phyloP scores from a whole-genome alignment of 164 flowering plant species.

The Chimonanthus praecox region DNA sequence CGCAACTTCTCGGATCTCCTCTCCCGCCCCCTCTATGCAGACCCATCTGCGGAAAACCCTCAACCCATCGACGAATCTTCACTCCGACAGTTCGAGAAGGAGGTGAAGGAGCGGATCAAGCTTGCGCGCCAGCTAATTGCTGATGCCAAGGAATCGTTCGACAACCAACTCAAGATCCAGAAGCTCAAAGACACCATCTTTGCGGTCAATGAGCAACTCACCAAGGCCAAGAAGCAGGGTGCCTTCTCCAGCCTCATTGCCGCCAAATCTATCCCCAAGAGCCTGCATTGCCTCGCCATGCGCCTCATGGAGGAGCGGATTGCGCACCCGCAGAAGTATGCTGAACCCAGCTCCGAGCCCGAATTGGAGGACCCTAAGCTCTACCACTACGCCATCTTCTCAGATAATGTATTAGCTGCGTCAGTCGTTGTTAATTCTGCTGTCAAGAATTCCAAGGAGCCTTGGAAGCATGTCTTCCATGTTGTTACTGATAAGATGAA shows the following conservation, averaged over 20 bases:
- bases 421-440: constrained; percentile 31
- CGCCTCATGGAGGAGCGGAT: constrained; percentile 25
- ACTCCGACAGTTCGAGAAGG: constrained; percentile 18
- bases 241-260: constrained; percentile 29
- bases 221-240: constrained; percentile 27
- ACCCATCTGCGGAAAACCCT: not conserved
- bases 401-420: constrained; percentile 26
- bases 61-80: constrained; percentile 10
- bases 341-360: constrained; percentile 8
- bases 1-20: constrained; percentile 17
- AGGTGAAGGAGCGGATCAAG: constrained; percentile 17
- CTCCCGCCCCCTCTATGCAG: constrained; percentile 8
- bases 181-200: constrained; percentile 29
- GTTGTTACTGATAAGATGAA: constrained; percentile 29
- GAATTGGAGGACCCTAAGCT: constrained; percentile 23
- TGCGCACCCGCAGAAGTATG: constrained; percentile 22
- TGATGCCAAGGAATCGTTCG: constrained; percentile 15
- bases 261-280: constrained; percentile 27
- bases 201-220: constrained; percentile 22
- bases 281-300: constrained; percentile 29
- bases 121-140: constrained; percentile 10
- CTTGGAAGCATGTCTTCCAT: constrained; percentile 28
- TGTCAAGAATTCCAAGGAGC: constrained; percentile 23
- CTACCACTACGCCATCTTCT: constrained; percentile 25
- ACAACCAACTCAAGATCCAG: constrained; percentile 30